Conservation (phyloP, 768 basidiomycete genomes). For the Tephrocybe sp. region DNA sequence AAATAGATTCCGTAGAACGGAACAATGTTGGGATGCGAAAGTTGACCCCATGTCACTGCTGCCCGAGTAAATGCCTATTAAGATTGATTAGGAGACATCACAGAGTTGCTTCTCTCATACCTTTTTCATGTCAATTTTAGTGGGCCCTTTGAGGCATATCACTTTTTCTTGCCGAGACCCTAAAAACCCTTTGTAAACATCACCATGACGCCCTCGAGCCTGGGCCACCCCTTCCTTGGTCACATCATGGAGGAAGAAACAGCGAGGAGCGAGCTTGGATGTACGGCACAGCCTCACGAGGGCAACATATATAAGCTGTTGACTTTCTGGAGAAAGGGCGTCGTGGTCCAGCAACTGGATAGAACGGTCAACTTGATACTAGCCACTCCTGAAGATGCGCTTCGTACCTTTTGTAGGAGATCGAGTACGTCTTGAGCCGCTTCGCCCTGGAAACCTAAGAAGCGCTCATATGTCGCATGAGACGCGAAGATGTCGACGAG, state of each 20-base stretch:
- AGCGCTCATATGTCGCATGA: constrained; percentile 8
- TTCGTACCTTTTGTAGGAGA: constrained; percentile 21
- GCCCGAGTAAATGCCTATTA: constrained; percentile 13
- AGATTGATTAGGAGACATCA: neutral
- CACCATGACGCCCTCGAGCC: constrained; percentile 22
- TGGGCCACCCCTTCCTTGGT: neutral
- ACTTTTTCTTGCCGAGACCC: too few relatives aligned
- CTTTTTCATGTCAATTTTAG: constrained; percentile 16
- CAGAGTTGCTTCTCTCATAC: constrained; percentile 6
- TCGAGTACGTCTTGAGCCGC: constrained; percentile 20
- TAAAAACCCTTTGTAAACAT: constrained; percentile 21
- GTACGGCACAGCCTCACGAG: constrained; percentile 21
- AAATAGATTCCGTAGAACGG: constrained; percentile 17
- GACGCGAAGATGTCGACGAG: constrained; percentile 11
- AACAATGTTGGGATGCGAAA: constrained; percentile 1
- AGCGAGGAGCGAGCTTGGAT: constrained; percentile 25
- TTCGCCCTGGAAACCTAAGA: constrained; percentile 11
- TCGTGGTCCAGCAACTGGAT: constrained; percentile 17
- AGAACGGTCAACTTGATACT: neutral
- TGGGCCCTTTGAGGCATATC: constrained; percentile 23
- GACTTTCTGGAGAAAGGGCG: constrained; percentile 1
- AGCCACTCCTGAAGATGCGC: neutral
- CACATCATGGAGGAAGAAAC: constrained; percentile 16
- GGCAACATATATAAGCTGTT: constrained; percentile 16
- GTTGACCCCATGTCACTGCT: constrained; percentile 1